Evolutionary conservation across 331 rosid species (phyloP), one percentile per base, ranked within the genome.

Genomic region (Quercus tomentella): DNA sequence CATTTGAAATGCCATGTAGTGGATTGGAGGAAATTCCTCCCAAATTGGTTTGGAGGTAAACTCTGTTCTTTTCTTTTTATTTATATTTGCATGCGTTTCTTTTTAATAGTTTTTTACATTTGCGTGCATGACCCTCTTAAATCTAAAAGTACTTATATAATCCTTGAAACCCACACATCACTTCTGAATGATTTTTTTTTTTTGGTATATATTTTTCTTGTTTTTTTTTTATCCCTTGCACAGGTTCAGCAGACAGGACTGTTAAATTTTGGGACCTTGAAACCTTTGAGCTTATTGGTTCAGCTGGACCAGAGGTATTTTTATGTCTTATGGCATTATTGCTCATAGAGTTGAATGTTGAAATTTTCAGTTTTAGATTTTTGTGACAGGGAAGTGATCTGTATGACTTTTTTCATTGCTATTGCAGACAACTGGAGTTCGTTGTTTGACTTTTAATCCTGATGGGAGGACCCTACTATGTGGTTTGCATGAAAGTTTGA

Each of bases 201-300:
- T 28, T 30, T 0, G 21, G 74, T 62, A 8, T 21, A 14, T 5
- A 12, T 65, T 31, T 31, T 30, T 61, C 70, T 54, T 55, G 0
- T 21, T 25, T 63, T 63, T 41, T 69, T 54, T 55, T 43, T 69
- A 86, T 81, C 55, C 83, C 70, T 30, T 65, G 33, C 79, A 74
- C 84, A 96, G 99, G 99, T 79, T 96, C 99, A 28, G 91, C 98
- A 14, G 99, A 96, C 82, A 90, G 97, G 86, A 91, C 97, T 7
- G 99, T 93, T 77, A 96, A 96, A 88, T 96, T 93, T 85, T 96
- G 99, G 99, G 99, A 96, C 89, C 98, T 96, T 62, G 99, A 96
- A 88, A 90, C 99, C 77, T 96, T 96, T 84, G 99, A 96, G 89
- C 93, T 96, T 77, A 96, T 96, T 90, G 99, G 99, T 85, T 96